phyloP scores from a whole-genome alignment of 2,329 filamentous ascomycete species.

The Colletotrichum orbiculare region DNA sequence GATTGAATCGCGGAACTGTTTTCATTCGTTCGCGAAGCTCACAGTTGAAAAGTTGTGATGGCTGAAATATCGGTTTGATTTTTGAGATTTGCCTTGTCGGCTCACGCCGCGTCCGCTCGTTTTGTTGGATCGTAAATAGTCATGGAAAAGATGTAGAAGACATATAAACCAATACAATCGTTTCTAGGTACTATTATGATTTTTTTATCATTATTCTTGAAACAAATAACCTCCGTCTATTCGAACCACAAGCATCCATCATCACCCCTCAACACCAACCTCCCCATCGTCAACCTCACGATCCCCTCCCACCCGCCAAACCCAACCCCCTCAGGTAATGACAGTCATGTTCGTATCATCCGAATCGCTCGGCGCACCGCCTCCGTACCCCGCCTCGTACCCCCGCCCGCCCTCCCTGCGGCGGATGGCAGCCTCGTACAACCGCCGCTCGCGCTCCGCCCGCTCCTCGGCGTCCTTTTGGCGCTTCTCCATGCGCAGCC shows the following conservation, averaged over 20 bases:
- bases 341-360: slow-evolving; percentile 22
- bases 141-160: not conserved
- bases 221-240: slow-evolving; percentile 14
- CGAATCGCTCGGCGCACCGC: slow-evolving; percentile 13
- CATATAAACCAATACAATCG: not conserved
- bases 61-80: not conserved
- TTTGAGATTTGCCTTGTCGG: not conserved
- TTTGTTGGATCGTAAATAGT: not conserved
- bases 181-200: not conserved
- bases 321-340: slow-evolving; percentile 8
- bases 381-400: not conserved
- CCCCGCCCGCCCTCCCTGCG: not conserved
- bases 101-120: not conserved
- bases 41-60: not conserved
- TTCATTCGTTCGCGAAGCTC: not conserved
- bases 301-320: not conserved
- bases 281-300: not conserved
- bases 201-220: not conserved
- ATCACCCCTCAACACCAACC: not conserved
- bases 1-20: not conserved
- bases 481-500: slow-evolving; percentile 32
- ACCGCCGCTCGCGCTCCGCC: slow-evolving; percentile 12
- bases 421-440: slow-evolving; percentile 3
- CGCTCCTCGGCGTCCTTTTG: slow-evolving; percentile 24
- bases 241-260: not conserved